A percentile compares a stretch with the other conserved stretches of the same genome.
phyloP scores from a whole-genome alignment of 345 rosid species.

The Pistacia atlantica region DNA sequence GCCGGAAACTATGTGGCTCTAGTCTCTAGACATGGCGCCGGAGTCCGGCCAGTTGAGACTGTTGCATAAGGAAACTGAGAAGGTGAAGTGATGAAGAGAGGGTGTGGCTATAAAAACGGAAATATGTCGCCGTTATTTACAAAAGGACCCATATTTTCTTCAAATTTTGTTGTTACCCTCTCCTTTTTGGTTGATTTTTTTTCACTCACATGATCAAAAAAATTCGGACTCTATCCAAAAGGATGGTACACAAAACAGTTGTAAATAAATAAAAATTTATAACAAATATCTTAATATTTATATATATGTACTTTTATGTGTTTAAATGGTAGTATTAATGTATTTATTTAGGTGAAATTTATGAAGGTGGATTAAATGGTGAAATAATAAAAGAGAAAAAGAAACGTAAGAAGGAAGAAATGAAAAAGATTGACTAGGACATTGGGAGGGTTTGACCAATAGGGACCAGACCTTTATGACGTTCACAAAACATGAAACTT shows the following conservation, averaged over 20 bases:
- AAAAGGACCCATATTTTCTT: background rate
- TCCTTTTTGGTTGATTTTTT: background rate
- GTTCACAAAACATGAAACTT: constrained; percentile 7
- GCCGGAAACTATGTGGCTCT: constrained; percentile 26
- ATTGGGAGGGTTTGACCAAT: constrained; percentile 6
- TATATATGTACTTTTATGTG: no score
- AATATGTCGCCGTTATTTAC: constrained; percentile 8
- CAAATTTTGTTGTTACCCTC: background rate
- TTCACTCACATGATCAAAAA: background rate
- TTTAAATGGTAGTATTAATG: no score
- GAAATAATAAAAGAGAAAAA: background rate
- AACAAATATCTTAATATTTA: no score
- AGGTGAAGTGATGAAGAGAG: constrained; percentile 5
- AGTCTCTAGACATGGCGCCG: constrained; percentile 44
- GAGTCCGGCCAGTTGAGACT: constrained; percentile 38
- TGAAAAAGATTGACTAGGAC: constrained; percentile 4
- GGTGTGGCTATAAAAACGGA: constrained; percentile 7
- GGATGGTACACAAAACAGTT: no score
- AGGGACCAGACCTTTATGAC: constrained; percentile 5
- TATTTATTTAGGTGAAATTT: no score
- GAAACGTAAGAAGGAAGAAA: background rate
- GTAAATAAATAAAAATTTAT: no score
- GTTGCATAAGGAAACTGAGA: constrained; percentile 5
- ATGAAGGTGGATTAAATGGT: no score
- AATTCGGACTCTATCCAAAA: no score